Evolutionary conservation across 352 stramenopile species (phyloP).

Genomic region (Phytophthora litchii): DNA sequence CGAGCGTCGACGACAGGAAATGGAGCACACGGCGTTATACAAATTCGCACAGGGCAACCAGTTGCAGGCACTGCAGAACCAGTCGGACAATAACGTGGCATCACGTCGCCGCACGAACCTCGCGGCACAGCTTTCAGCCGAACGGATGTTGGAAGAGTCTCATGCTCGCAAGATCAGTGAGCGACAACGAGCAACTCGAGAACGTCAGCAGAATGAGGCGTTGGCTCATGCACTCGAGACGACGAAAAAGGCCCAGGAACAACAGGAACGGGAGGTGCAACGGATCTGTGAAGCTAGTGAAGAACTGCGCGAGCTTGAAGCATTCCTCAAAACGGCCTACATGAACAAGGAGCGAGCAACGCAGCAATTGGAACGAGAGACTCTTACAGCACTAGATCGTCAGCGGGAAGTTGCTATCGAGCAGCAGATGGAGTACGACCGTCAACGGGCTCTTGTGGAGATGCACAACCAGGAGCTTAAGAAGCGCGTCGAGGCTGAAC

Average conservation of each 20-base stretch:
- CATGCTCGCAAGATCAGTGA: conserved; percentile 16
- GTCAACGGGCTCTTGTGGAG: conserved; percentile 78
- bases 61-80: conserved; percentile 62
- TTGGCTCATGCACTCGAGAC: conserved; percentile 77
- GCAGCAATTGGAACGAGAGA: conserved; percentile 90
- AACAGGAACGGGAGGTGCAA: conserved; percentile 87
- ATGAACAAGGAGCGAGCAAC: conserved; percentile 93
- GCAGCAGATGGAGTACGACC: conserved; percentile 93
- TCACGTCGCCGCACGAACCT: conserved; percentile 58
- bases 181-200: conserved; percentile 39
- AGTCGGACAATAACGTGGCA: conserved; percentile 65
- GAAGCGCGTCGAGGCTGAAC: conserved; percentile 70
- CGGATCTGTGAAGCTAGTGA: conserved; percentile 91
- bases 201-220: conserved; percentile 74
- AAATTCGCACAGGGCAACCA: conserved; percentile 64
- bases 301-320: conserved; percentile 90
- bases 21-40: conserved; percentile 57
- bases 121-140: conserved; percentile 66
- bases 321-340: conserved; percentile 92
- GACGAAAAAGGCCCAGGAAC: conserved; percentile 61
- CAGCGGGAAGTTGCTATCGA: conserved; percentile 88
- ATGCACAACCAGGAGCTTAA: conserved; percentile 62
- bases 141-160: conserved; percentile 71
- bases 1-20: conserved; percentile 64
- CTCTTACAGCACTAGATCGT: conserved; percentile 72